Evolutionary conservation across 2,329 filamentous ascomycete genomes (phyloP).

Genomic region (Claviceps purpurea): DNA sequence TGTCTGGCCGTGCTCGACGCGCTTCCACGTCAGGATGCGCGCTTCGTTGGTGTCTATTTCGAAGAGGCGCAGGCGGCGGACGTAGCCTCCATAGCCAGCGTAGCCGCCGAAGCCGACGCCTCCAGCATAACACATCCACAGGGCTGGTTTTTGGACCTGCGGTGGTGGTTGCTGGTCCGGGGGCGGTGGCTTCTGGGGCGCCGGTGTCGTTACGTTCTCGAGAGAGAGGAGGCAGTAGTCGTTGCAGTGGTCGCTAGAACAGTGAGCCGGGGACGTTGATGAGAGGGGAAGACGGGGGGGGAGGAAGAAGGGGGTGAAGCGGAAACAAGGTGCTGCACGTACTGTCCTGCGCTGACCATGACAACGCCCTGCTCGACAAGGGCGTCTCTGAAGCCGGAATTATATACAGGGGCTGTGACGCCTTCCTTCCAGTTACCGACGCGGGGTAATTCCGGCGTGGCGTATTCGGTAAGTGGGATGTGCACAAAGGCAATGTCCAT

Average conservation of each 20-base stretch:
- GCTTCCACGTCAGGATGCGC: slow-evolving; percentile 83
- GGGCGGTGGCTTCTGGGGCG: neutral
- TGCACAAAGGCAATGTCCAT: slow-evolving; percentile 97
- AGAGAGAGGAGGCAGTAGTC: slow-evolving; percentile 76
- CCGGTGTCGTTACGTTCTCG: slow-evolving; percentile 15
- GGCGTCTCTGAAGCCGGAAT: slow-evolving; percentile 85
- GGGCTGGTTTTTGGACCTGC: slow-evolving; percentile 36
- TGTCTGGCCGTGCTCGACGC: slow-evolving; percentile 56
- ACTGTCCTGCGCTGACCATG: slow-evolving; percentile 86
- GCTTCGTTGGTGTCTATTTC: slow-evolving; percentile 88
- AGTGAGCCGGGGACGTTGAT: neutral
- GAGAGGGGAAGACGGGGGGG: neutral
- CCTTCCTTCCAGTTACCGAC: slow-evolving; percentile 64
- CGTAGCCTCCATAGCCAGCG: slow-evolving; percentile 75
- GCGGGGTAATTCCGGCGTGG: slow-evolving; percentile 43
- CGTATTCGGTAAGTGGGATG: slow-evolving; percentile 87
- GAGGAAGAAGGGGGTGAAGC: neutral
- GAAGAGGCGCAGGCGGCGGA: slow-evolving; percentile 75
- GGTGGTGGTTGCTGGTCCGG: slow-evolving; percentile 5
- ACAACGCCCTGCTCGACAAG: slow-evolving; percentile 74
- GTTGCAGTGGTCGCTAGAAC: slow-evolving; percentile 75
- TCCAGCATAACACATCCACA: slow-evolving; percentile 98
- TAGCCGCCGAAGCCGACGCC: slow-evolving; percentile 90
- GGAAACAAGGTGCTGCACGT: slow-evolving; percentile 24
- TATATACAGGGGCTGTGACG: slow-evolving; percentile 78